Base-by-base conservation (phyloP, 1,139 yeast genomes). In the Candida freyschussii region DNA sequence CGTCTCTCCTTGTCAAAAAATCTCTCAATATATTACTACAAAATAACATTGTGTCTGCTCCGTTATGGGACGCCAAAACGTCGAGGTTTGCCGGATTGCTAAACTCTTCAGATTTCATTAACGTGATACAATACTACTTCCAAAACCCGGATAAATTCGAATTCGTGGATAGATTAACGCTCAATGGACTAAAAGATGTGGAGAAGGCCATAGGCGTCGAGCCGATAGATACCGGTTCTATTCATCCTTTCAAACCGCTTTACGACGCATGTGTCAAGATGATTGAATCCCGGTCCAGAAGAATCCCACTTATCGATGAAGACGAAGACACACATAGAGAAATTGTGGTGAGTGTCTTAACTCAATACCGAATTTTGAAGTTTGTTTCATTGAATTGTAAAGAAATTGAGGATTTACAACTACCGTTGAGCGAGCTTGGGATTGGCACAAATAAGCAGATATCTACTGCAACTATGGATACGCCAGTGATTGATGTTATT, bases 341-440 rank as follows among this genome's bases (percentile, higher is more conserved):
- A 56, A 87, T 91, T 49, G 96, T 93, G 17, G 96, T 89, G 7
- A 78, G 91, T 36, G 98, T 93, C 31, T 71, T 93, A 52, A 93
- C 99, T 1, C 98, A 93, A 62, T 93, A 93, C 62, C 78, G 99
- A 56, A 91, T 93, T 38, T 70, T 93, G 52, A 91, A 93, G 60
- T 93, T 93, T 54, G 96, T 93, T 21, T 93, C 97, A 6, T 72
- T 91, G 59, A 91, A 93, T 58, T 93, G 98, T 63, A 86, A 87
- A 58, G 97, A 93, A 56, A 89, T 96, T 5, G 78, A 85, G 50
- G 83, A 80, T 72, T 66, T 93, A 39, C 67, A 80, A 48, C 76
- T 80, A 48, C 95, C 96, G 2, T 67, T 93, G 36, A 67, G 70
- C 40, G 80, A 81, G 40, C 64, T 91, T 30, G 69, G 76, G 11